A percentile compares a stretch with the other conserved stretches of the same genome.
These are phyloP conservation scores for Hermanozyma aechmeae DNA, from an alignment of 805 yeast species.

Conservation along the genomic window DNA sequence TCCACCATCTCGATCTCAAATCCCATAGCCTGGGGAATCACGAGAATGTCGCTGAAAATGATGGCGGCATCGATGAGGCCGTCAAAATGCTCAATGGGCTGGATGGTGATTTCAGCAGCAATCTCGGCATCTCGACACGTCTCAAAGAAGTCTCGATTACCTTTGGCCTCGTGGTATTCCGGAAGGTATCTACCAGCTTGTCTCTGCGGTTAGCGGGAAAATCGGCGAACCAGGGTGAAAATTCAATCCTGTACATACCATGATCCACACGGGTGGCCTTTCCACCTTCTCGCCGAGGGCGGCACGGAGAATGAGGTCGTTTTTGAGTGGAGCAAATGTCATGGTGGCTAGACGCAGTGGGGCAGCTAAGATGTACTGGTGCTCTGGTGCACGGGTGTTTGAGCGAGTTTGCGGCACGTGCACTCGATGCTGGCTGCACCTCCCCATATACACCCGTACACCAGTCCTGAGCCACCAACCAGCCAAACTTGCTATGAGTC, in stretches of 20 bases:
- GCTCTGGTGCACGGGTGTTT: no score
- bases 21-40: conserved; percentile 97
- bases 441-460: no score
- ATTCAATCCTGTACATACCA: conserved; percentile 37
- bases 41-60: conserved; percentile 90
- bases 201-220: conserved; percentile 32
- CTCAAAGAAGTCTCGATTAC: conserved; percentile 79
- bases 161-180: conserved; percentile 87
- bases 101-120: conserved; percentile 90
- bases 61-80: conserved; percentile 95
- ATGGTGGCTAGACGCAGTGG: no score
- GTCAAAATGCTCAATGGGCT: conserved; percentile 83
- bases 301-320: conserved; percentile 86
- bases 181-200: conserved; percentile 95
- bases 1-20: conserved; percentile 90
- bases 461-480: no score
- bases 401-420: no score
- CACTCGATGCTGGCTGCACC: no score
- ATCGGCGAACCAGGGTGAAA: background rate
- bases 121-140: conserved; percentile 92
- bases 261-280: conserved; percentile 96
- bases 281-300: conserved; percentile 87
- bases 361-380: no score
- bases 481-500: no score
- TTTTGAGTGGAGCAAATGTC: conserved; percentile 69